Evolutionary conservation across 305 asterid species (phyloP).

Genomic region (Coffea humblotiana): DNA sequence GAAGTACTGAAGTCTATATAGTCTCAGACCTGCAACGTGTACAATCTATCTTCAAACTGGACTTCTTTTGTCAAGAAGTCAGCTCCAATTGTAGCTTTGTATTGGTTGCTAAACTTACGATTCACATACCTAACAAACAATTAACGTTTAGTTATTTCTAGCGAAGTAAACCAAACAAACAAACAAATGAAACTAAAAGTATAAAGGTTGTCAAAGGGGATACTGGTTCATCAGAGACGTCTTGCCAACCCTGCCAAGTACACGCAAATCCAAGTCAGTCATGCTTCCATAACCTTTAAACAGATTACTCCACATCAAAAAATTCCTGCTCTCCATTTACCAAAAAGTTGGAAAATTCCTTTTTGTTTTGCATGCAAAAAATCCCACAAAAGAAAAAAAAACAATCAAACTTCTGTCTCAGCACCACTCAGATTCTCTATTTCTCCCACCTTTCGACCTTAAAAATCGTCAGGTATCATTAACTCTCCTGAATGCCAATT

Average conservation of each 20-base stretch:
- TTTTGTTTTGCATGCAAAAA: not conserved
- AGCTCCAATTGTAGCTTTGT: constrained; percentile 86
- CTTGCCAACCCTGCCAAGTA: constrained; percentile 62
- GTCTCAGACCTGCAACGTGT: constrained; percentile 59
- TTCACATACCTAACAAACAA: constrained; percentile 56
- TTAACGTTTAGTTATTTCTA: not conserved
- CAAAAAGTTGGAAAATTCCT: not conserved
- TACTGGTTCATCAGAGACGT: constrained; percentile 85
- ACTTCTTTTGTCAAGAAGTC: constrained; percentile 83
- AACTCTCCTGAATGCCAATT: not conserved
- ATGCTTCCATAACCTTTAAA: not conserved
- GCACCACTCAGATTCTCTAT: not conserved
- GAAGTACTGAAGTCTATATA: not conserved
- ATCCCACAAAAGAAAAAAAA: not conserved
- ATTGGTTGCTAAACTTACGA: constrained; percentile 71
- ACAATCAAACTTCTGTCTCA: not conserved
- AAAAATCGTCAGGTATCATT: not conserved
- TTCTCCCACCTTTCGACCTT: too few relatives aligned
- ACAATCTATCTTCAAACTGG: constrained; percentile 68
- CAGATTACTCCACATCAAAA: too few relatives aligned
- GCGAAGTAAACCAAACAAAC: not conserved
- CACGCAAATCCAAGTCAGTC: constrained; percentile 14
- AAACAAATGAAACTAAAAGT: not conserved
- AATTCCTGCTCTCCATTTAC: not conserved
- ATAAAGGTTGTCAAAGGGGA: constrained; percentile 28